These are phyloP conservation scores for Incumbomyces lentus DNA, from an alignment of 2,329 filamentous ascomycete species.

Conservation along the genomic window DNA sequence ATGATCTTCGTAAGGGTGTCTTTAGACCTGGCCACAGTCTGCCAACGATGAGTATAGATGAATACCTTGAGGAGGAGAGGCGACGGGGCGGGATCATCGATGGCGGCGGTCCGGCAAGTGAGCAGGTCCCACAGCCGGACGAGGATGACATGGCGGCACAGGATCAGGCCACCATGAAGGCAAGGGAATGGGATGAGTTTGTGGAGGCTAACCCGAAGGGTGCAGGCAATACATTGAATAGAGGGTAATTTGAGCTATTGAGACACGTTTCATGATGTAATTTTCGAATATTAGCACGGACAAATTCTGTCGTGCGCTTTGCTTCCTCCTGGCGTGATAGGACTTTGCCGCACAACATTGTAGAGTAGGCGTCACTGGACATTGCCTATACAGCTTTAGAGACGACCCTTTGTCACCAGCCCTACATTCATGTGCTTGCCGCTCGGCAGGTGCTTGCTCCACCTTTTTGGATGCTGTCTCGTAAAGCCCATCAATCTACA, in stretches of 20 bases:
- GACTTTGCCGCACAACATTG: no score
- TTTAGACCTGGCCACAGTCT: constrained; percentile 87
- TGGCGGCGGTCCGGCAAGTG: constrained; percentile 70
- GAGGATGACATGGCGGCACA: constrained; percentile 85
- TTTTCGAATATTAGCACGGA: no score
- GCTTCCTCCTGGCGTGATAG: no score
- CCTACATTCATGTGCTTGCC: no score
- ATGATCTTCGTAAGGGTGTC: constrained; percentile 66
- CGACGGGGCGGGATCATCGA: constrained; percentile 79
- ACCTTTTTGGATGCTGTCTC: no score
- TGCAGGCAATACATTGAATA: constrained; percentile 40
- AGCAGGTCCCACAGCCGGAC: constrained; percentile 59
- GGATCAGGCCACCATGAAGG: constrained; percentile 86
- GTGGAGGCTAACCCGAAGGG: constrained; percentile 74
- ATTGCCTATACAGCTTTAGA: no score
- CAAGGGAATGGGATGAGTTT: constrained; percentile 89
- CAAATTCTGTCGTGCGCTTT: no score
- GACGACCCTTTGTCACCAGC: no score
- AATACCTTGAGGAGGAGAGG: constrained; percentile 88
- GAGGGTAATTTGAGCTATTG: constrained; percentile 29
- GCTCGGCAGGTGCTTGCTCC: no score
- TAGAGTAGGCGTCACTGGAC: no score
- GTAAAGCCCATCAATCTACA: no score
- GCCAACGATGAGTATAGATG: constrained; percentile 95
- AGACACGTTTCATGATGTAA: no score